A percentile compares a stretch with the other conserved stretches of the same genome.
Conservation (phyloP, 768 basidiomycete species). For the Cantharellus anzutake region DNA sequence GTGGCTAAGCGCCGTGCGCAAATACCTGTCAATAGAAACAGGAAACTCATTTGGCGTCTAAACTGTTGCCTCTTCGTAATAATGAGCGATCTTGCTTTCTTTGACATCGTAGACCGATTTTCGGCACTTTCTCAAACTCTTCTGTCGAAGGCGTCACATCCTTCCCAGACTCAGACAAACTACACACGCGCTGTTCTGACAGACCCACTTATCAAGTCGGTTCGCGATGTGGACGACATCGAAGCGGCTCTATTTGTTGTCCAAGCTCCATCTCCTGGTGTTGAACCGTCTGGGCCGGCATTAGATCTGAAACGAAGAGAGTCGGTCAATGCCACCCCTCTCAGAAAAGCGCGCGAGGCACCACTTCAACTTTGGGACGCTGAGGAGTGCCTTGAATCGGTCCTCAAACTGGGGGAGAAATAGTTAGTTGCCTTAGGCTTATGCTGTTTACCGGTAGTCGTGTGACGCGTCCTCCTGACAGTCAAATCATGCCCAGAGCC, state of each 20-base stretch:
- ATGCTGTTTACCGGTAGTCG: not conserved
- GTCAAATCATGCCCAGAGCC: conserved; percentile 6
- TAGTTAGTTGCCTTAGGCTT: conserved; percentile 1
- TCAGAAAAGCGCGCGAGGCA: conserved; percentile 4
- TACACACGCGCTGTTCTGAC: not conserved
- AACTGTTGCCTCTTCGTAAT: no score
- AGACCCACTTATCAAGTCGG: not conserved
- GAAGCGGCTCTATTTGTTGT: not conserved
- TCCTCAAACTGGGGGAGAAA: conserved; percentile 6
- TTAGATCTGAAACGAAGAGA: conserved; percentile 4
- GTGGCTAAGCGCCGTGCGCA: not conserved
- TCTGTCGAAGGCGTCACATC: not conserved
- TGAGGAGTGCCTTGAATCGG: conserved; percentile 6
- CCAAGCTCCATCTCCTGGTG: not conserved
- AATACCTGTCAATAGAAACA: not conserved
- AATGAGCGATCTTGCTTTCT: not conserved
- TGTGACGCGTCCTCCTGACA: conserved; percentile 1
- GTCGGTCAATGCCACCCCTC: conserved; percentile 7
- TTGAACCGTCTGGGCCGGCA: not conserved
- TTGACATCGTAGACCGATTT: not conserved
- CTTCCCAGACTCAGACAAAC: not conserved
- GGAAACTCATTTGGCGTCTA: no score
- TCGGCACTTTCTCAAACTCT: not conserved
- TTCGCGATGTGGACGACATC: not conserved
- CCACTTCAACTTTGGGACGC: conserved; percentile 3